Base-by-base conservation (phyloP, 371 early-diverging fungal species). In the Polyrhizophydium stewartii region DNA sequence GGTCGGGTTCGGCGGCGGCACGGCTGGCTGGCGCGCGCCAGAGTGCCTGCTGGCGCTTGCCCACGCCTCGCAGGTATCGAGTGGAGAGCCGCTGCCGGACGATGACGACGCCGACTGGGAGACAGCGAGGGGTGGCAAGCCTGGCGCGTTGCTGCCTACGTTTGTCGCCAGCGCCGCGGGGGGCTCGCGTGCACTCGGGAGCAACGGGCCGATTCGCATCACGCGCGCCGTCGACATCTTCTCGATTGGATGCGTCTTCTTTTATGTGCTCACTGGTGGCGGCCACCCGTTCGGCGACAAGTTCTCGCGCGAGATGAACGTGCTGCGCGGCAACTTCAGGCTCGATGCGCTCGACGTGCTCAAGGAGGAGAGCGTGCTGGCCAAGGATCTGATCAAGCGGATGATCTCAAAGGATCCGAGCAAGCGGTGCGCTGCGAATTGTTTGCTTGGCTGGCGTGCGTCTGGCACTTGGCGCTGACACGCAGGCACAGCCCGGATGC, bases 21-120 rank as follows among this genome's bases (percentile, higher is more conserved):
- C 97, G 1, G 79, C 90, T 55, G 98, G 98, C 1, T 98, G 98
- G 98, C 81, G 98, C n/a, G 97, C 97, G 1, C 96, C 97, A 2
- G 98, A 98, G 71, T 83, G 76, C 65, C 62, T 83, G 58, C 64
- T 72, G 16, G 56, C 66, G 7, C 59, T 66, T 38, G 31, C 35
- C 40, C 35, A 35, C 43, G 16, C 43, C n/a, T n/a, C n/a, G n/a
- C n/a, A n/a, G n/a, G n/a, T n/a, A n/a, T n/a, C n/a, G n/a, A n/a
- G n/a, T n/a, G n/a, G n/a, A n/a, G n/a, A n/a, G n/a, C n/a, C n/a
- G n/a, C n/a, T n/a, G n/a, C n/a, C n/a, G n/a, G n/a, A n/a, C n/a
- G n/a, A n/a, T n/a, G n/a, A n/a, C n/a, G n/a, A n/a, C n/a, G n/a
- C n/a, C n/a, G n/a, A n/a, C n/a, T n/a, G n/a, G n/a, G n/a, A n/a